Base-by-base conservation (phyloP, 768 basidiomycete species). In the Trametes punicea region DNA sequence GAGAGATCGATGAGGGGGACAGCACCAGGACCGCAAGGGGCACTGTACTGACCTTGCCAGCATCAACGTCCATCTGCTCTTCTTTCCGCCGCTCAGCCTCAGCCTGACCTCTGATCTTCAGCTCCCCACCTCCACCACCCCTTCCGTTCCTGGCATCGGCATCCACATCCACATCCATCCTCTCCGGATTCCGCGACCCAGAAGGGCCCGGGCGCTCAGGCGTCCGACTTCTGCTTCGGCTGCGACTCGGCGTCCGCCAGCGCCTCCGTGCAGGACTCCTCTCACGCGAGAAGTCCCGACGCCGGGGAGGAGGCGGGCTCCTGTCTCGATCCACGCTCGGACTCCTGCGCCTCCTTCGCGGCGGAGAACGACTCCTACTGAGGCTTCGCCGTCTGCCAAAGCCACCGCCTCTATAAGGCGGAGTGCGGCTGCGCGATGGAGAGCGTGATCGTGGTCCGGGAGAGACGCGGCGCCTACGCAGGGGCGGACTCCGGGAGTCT, bases 101-200 rank as follows among this genome's bases (percentile, higher is more conserved):
- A 0, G 79, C 79, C 64, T 88, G 87, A 11, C 89, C 89, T 66
- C 86, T 87, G 68, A 91, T 91, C 68, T 84, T 88, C 41, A 91
- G 69, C 64, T 87, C 87, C 7, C 77, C 76, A 23, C 59, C 63
- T 21, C 69, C 71, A 63, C 39, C 50, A 65, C 72, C 34, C 74
- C 69, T 25, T 6, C 20, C 34, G 5, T 57, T 54, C 3, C 38
- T 23, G n/a, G n/a, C n/a, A n/a, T n/a, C n/a, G n/a, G n/a, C n/a
- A n/a, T n/a, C n/a, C n/a, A n/a, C n/a, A 30, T 67, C 66, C 9
- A 62, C 61, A 36, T 59, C 62, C 56, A 66, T 69, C 58, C 48
- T 62, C 20, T 51, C 59, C 30, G 40, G 52, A 48, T 55, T 62
- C 31, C 53, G 62, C 16, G 50, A 34, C 15, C 29, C 38, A 10